Evolutionary conservation across 768 basidiomycete species (phyloP).

Genomic region (Porpolomopsis calyptriformis): DNA sequence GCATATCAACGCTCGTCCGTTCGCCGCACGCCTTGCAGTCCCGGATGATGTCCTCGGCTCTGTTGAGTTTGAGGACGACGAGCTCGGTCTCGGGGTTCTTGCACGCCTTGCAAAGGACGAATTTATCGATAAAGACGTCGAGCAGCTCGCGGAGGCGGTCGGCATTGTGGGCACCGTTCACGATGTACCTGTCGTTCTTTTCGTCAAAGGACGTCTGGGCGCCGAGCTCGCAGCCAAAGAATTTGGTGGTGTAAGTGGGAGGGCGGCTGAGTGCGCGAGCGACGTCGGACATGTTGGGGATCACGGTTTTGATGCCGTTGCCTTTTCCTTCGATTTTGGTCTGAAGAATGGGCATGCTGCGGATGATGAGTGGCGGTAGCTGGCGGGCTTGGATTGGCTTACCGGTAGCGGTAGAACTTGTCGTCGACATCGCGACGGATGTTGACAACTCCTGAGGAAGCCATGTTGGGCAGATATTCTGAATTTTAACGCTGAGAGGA

Average conservation of each 20-base stretch:
- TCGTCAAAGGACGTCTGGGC: slow-evolving; percentile 96
- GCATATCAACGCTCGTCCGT: slow-evolving; percentile 86
- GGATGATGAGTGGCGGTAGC: slow-evolving; percentile 3
- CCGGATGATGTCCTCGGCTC: slow-evolving; percentile 76
- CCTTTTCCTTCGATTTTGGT: slow-evolving; percentile 99
- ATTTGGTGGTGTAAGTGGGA: slow-evolving; percentile 95
- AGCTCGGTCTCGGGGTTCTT: slow-evolving; percentile 99
- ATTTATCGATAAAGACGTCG: slow-evolving; percentile 96
- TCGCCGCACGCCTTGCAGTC: slow-evolving; percentile 99
- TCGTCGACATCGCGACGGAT: slow-evolving; percentile 95
- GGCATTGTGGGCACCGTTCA: slow-evolving; percentile 94
- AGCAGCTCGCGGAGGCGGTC: slow-evolving; percentile 88
- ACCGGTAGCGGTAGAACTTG: slow-evolving; percentile 94
- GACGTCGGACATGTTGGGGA: slow-evolving; percentile 98
- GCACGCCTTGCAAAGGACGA: slow-evolving; percentile 93
- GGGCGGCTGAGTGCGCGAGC: slow-evolving; percentile 92
- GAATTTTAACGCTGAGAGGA: slow-evolving; percentile 44
- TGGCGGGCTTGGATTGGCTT: slow-evolving; percentile 15
- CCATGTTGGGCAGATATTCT: slow-evolving; percentile 66
- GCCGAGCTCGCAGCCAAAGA: slow-evolving; percentile 97
- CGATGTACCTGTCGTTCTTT: slow-evolving; percentile 95
- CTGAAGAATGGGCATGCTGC: slow-evolving; percentile 85
- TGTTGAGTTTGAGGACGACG: slow-evolving; percentile 73
- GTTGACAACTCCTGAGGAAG: slow-evolving; percentile 78
- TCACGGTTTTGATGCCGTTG: slow-evolving; percentile 98